phyloP scores from a whole-genome alignment of 306 rosid genomes.

The Sophora flavescens region DNA sequence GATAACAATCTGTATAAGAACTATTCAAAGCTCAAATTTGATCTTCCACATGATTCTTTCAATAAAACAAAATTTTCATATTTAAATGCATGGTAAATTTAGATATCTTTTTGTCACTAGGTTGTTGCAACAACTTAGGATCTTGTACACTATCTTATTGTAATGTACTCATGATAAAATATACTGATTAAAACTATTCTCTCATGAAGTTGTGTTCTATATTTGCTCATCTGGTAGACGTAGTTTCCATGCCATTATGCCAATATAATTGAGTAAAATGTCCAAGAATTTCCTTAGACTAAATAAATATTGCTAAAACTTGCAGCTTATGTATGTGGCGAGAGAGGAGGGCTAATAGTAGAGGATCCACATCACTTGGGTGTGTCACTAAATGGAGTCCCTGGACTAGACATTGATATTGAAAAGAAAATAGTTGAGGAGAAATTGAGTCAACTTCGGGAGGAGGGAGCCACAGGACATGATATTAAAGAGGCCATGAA shows the following conservation, averaged over 20 bases:
- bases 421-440: constrained; percentile 56
- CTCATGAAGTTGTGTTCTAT: neutral
- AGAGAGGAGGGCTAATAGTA: constrained; percentile 61
- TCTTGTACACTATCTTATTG: neutral
- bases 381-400: constrained; percentile 63
- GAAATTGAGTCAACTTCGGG: constrained; percentile 51
- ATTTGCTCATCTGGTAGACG: too few relatives aligned
- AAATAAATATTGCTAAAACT: neutral
- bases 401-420: constrained; percentile 54
- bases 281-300: neutral
- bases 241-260: too few relatives aligned
- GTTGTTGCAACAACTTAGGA: constrained; percentile 31
- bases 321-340: constrained; percentile 80
- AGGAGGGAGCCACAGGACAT: constrained; percentile 49
- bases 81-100: constrained; percentile 3
- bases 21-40: neutral
- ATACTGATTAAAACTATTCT: neutral
- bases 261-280: neutral
- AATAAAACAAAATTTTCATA: neutral
- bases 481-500: constrained; percentile 60
- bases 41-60: neutral
- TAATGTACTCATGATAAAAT: neutral
- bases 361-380: constrained; percentile 66
- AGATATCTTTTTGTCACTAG: neutral
- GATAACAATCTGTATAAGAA: neutral